Conservation (phyloP, 768 basidiomycete species). For the Amanita molliuscula region DNA sequence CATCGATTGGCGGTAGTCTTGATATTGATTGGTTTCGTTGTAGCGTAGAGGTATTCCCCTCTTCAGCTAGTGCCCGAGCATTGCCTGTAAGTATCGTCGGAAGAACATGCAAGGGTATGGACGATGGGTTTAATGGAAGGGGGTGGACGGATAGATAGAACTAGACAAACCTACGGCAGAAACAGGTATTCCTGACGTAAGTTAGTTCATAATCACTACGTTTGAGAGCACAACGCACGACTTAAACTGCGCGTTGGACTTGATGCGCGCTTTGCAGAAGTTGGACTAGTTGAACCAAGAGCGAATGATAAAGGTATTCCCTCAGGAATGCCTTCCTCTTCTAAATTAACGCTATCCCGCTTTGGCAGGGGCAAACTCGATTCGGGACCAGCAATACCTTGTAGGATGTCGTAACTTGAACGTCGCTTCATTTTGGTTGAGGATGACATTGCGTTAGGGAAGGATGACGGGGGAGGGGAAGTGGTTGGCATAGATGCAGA, state of each 20-base stretch:
- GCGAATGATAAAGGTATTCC: slow-evolving; percentile 59
- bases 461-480: slow-evolving; percentile 25
- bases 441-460: slow-evolving; percentile 17
- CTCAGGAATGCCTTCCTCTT: slow-evolving; percentile 56
- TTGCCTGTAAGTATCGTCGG: slow-evolving; percentile 45
- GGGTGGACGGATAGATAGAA: slow-evolving; percentile 13
- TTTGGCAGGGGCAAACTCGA: slow-evolving; percentile 64
- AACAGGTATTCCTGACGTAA: slow-evolving; percentile 56
- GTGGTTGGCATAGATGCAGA: slow-evolving; percentile 14
- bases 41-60: slow-evolving; percentile 35
- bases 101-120: slow-evolving; percentile 15
- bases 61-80: slow-evolving; percentile 75
- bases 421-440: slow-evolving; percentile 46
- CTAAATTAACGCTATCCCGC: slow-evolving; percentile 31
- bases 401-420: slow-evolving; percentile 64
- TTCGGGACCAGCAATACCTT: slow-evolving; percentile 65
- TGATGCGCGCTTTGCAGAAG: slow-evolving; percentile 38
- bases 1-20: slow-evolving; percentile 24
- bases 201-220: slow-evolving; percentile 12
- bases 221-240: slow-evolving; percentile 41
- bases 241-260: slow-evolving; percentile 75
- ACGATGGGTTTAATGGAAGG: slow-evolving; percentile 11
- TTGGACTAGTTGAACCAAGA: slow-evolving; percentile 24
- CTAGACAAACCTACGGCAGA: slow-evolving; percentile 60
- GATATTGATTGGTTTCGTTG: slow-evolving; percentile 20